These are phyloP conservation scores for Pythium aquatile DNA, from an alignment of 352 stramenopile species.

Conservation along the genomic window DNA sequence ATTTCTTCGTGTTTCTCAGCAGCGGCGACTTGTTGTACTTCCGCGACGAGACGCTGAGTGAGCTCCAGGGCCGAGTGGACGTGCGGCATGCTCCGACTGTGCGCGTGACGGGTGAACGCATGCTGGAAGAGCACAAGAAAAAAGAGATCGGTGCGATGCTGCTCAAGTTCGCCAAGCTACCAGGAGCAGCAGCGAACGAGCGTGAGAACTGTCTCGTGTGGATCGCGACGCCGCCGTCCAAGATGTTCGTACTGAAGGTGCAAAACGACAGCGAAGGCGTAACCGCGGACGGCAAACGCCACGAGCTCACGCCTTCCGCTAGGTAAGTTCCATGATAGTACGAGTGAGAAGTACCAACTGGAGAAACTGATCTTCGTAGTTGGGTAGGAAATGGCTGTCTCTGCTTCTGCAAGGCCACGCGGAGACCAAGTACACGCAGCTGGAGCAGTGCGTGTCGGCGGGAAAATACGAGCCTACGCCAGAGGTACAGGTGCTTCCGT, in stretches of 20 bases:
- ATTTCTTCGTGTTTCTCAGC: conserved; percentile 77
- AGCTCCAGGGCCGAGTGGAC: conserved; percentile 73
- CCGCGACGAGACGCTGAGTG: conserved; percentile 63
- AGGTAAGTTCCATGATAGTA: conserved; percentile 31
- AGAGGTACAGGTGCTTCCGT: conserved; percentile 37
- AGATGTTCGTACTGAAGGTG: conserved; percentile 82
- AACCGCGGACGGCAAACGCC: conserved; percentile 21
- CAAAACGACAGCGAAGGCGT: conserved; percentile 60
- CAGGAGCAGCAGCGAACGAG: conserved; percentile 34
- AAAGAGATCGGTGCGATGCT: conserved; percentile 49
- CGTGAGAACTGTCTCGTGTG: conserved; percentile 71
- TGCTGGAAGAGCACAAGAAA: conserved; percentile 67
- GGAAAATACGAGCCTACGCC: conserved; percentile 59
- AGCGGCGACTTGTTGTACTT: conserved; percentile 80
- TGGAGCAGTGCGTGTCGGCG: conserved; percentile 70
- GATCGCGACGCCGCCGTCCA: conserved; percentile 80
- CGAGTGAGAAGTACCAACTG: background rate
- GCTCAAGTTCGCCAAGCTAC: conserved; percentile 71
- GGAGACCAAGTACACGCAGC: conserved; percentile 79
- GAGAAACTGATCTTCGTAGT: background rate
- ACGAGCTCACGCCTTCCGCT: conserved; percentile 57
- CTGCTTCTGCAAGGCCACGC: conserved; percentile 73
- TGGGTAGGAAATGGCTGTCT: conserved; percentile 61
- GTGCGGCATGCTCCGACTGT: conserved; percentile 77
- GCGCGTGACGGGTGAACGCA: conserved; percentile 67